Evolutionary conservation across 768 basidiomycete species (phyloP).

Genomic region (Tylopilus intermedius): DNA sequence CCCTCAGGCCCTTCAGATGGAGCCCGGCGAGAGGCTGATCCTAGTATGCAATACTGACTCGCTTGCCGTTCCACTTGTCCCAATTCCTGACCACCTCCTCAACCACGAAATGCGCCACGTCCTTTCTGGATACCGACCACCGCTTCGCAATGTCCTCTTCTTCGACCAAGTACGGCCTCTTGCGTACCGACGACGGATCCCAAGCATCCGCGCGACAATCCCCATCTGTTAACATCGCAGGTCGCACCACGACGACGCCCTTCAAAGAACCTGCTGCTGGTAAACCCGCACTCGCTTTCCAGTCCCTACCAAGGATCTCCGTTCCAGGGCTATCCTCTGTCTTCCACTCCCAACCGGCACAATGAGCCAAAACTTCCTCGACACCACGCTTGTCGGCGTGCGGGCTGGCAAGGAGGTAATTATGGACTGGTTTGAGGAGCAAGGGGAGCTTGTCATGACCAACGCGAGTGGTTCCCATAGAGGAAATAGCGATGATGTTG

Average conservation of each 20-base stretch:
- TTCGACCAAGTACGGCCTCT: constrained; percentile 38
- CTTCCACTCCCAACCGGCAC: constrained; percentile 50
- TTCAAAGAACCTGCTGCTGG: constrained; percentile 42
- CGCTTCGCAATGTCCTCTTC: constrained; percentile 37
- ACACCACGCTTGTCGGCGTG: constrained; percentile 59
- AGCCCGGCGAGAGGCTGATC: no score
- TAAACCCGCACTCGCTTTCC: constrained; percentile 35
- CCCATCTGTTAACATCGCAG: constrained; percentile 58
- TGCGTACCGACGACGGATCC: constrained; percentile 12
- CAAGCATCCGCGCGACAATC: constrained; percentile 32
- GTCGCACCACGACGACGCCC: constrained; percentile 44
- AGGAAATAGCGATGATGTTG: constrained; percentile 51
- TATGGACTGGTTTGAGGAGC: constrained; percentile 46
- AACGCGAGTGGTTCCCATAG: constrained; percentile 44
- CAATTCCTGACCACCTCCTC: constrained; percentile 44
- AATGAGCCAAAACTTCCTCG: constrained; percentile 48
- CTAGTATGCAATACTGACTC: constrained; percentile 47
- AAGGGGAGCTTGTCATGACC: constrained; percentile 46
- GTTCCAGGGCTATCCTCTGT: constrained; percentile 37
- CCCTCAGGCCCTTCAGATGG: no score
- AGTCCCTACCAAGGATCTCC: constrained; percentile 42
- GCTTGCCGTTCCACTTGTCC: constrained; percentile 49
- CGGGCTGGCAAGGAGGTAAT: constrained; percentile 38
- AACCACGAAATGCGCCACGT: constrained; percentile 62
- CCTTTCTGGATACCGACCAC: constrained; percentile 56